These are phyloP conservation scores for Lithohypha guttulata DNA, from an alignment of 2,329 filamentous ascomycete species.

Conservation along the genomic window DNA sequence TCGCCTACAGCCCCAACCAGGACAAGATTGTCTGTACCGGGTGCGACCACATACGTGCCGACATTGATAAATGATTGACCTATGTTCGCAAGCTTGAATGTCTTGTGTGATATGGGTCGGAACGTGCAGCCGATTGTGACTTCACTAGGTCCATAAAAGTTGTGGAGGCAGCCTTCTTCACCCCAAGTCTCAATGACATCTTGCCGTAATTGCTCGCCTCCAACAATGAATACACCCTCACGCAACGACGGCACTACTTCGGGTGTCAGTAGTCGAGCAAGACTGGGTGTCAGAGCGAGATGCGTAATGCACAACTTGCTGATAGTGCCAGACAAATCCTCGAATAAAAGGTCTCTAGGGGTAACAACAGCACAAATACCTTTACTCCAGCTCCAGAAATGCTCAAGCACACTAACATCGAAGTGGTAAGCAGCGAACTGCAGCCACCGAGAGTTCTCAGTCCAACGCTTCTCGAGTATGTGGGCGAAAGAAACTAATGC, in stretches of 20 bases:
- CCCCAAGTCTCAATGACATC: conserved; percentile 86
- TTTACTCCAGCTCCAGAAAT: conserved; percentile 92
- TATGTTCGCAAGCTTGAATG: conserved; percentile 78
- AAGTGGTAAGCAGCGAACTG: conserved; percentile 95
- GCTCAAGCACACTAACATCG: conserved; percentile 83
- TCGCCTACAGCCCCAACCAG: conserved; percentile 72
- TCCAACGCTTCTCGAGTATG: conserved; percentile 67
- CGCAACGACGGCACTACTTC: conserved; percentile 70
- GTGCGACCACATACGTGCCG: conserved; percentile 65
- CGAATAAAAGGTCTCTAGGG: conserved; percentile 72
- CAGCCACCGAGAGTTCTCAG: conserved; percentile 63
- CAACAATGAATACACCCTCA: conserved; percentile 81
- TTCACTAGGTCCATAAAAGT: conserved; percentile 86
- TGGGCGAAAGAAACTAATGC: conserved; percentile 78
- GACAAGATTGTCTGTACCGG: conserved; percentile 59
- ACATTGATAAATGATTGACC: conserved; percentile 80
- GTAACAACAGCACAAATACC: conserved; percentile 76
- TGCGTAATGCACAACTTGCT: conserved; percentile 67
- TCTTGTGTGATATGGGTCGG: conserved; percentile 66
- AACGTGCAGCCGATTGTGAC: conserved; percentile 89
- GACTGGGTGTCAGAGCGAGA: conserved; percentile 80
- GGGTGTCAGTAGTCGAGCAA: conserved; percentile 68
- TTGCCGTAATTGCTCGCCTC: conserved; percentile 76
- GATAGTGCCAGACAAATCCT: conserved; percentile 67
- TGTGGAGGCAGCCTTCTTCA: conserved; percentile 68